phyloP scores from a whole-genome alignment of 352 stramenopile species.

The Globisporangium okanoganense region DNA sequence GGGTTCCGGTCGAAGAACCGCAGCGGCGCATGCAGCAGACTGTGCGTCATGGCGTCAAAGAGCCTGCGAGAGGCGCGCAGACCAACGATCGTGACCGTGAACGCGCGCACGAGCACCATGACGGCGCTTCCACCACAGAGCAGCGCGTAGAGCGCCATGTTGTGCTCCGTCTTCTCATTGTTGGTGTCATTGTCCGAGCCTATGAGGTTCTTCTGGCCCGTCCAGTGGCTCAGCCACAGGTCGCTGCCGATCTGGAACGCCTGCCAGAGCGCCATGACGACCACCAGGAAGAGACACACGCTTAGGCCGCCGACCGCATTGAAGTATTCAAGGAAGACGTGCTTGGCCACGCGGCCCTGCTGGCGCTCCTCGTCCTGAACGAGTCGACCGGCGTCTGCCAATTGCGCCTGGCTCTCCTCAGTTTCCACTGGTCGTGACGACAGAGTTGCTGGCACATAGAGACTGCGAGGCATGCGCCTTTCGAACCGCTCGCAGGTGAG shows the following conservation, averaged over 20 bases:
- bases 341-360: background rate
- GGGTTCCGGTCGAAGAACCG: conserved; percentile 91
- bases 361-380: conserved; percentile 2
- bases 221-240: conserved; percentile 29
- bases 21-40: conserved; percentile 82
- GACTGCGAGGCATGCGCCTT: background rate
- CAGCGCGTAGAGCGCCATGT: conserved; percentile 4
- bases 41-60: conserved; percentile 83
- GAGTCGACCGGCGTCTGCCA: background rate
- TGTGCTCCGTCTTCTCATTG: background rate
- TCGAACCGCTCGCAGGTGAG: background rate
- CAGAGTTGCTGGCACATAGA: background rate
- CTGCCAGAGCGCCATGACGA: conserved; percentile 21
- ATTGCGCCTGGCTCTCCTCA: background rate
- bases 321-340: background rate
- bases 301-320: background rate
- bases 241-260: conserved; percentile 23
- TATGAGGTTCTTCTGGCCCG: conserved; percentile 2
- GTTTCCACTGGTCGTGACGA: background rate
- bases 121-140: background rate
- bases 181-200: background rate
- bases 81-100: conserved; percentile 2
- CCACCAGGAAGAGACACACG: conserved; percentile 5
- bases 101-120: background rate
- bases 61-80: conserved; percentile 45